A percentile compares a stretch with the other conserved stretches of the same genome.
Evolutionary conservation across 176 grass and related monocot species (phyloP).

Genomic region (Olyra latifolia): DNA sequence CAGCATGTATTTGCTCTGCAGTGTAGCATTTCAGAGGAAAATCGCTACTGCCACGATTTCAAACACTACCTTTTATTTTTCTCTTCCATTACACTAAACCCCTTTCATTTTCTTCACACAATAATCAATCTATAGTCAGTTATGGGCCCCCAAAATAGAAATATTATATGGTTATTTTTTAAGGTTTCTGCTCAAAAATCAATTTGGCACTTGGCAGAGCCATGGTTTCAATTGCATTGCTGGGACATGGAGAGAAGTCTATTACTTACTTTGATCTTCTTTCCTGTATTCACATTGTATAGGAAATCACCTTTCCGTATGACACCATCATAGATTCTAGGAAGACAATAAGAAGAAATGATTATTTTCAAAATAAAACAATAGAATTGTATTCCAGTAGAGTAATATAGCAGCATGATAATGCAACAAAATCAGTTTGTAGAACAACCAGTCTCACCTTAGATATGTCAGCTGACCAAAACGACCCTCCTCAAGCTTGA

Average conservation of each 20-base stretch:
- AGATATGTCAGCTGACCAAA: constrained; percentile 99
- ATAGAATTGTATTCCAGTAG: not conserved
- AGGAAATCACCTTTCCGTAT: constrained; percentile 94
- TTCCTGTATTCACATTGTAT: constrained; percentile 95
- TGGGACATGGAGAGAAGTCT: constrained; percentile 13
- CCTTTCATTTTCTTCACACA: not conserved
- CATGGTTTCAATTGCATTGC: constrained; percentile 6
- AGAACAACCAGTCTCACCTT: constrained; percentile 49
- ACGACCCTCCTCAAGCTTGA: constrained; percentile 98
- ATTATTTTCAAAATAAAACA: constrained; percentile 28
- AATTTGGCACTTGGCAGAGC: not conserved
- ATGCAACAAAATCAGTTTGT: not conserved
- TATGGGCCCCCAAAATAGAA: not conserved
- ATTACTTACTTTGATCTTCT: constrained; percentile 85
- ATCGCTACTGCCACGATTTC: not conserved
- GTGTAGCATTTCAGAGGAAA: not conserved
- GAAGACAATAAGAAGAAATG: constrained; percentile 34
- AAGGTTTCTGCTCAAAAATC: not conserved
- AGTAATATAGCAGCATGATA: constrained; percentile 31
- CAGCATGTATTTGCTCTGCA: not conserved
- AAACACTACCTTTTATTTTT: not conserved
- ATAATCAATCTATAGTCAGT: not conserved
- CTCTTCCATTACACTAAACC: not conserved
- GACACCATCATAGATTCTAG: constrained; percentile 93
- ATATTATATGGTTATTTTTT: not conserved